Base-by-base conservation (phyloP, 306 rosid species). In the Casuarina cunninghamiana region DNA sequence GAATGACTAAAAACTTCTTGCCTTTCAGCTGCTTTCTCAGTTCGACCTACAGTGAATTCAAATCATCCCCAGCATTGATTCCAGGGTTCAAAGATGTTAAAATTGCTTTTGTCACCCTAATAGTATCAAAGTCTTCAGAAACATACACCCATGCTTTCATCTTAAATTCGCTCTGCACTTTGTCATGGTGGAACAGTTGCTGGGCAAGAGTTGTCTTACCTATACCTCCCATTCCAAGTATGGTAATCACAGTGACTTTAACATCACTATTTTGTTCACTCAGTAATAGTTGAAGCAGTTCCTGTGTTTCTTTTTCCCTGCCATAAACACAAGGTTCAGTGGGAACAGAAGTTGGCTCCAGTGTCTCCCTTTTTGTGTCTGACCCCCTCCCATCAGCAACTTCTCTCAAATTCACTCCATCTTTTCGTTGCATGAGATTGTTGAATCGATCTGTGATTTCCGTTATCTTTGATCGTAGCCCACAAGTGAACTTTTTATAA, bases 121-220 rank as follows among this genome's bases (percentile, higher is more conserved):
- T 10, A 38, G 45, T 21, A 5, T 63, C 69, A 3, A 69, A 69
- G 21, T 69, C 73, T 46, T 69, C 73, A n/a, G 53, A 69, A 69
- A 43, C 73, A 21, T 39, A 69, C 10, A 21, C 39, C 73, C 73
- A 69, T 3, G 16, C 38, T 12, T 21, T 69, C 5, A 21, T 32
- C 19, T 69, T n/a, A 69, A 45, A 69, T 19, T 3, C 4, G 7
- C 41, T 21, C 10, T 46, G 5, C 54, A 43, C 73, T 46, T 46
- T 11, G 1, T 21, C 17, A 21, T 69, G 54, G 21, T 69, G 19
- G 73, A 3, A 69, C 4, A 43, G 4, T 8, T 10, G 4, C 38
- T 69, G 73, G 38, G 73, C 53, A 8, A 69, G 54, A 5, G 73
- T 69, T 45, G 53, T 69, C 73, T 69, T 42, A 44, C 53, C 73